These are phyloP conservation scores for Penicillium digitatum DNA, from an alignment of 2,329 filamentous ascomycete species.

Conservation along the genomic window DNA sequence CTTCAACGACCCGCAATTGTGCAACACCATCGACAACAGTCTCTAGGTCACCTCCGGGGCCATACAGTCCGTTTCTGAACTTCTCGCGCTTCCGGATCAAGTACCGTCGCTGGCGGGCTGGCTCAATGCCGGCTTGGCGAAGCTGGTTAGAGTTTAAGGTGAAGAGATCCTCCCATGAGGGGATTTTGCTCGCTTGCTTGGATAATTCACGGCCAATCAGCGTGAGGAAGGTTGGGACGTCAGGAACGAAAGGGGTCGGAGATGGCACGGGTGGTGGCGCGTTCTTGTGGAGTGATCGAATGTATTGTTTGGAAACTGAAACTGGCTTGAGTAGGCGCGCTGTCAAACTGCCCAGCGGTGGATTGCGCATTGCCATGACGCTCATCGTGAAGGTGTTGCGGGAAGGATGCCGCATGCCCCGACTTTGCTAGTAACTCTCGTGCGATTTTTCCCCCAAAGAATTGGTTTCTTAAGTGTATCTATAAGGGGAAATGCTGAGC, in stretches of 20 bases:
- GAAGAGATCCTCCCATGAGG: conserved; percentile 88
- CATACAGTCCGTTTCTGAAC: conserved; percentile 72
- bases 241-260: conserved; percentile 80
- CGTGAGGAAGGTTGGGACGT: conserved; percentile 79
- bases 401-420: conserved; percentile 2
- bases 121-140: conserved; percentile 79
- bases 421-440: neutral
- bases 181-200: conserved; percentile 79
- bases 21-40: conserved; percentile 63
- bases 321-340: conserved; percentile 25
- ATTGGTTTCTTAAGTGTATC: neutral
- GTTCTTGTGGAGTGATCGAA: conserved; percentile 44
- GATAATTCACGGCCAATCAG: conserved; percentile 84
- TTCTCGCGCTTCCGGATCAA: conserved; percentile 82
- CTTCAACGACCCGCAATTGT: conserved; percentile 56
- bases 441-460: neutral
- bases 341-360: conserved; percentile 25
- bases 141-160: conserved; percentile 72
- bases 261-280: conserved; percentile 53
- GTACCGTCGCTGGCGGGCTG: conserved; percentile 75
- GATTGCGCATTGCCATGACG: conserved; percentile 32
- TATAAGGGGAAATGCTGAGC: neutral
- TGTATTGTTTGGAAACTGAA: conserved; percentile 29
- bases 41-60: conserved; percentile 76
- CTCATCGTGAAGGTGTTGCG: conserved; percentile 7